Evolutionary conservation across 495 filamentous ascomycete genomes (phyloP).

Genomic region (Podospora pseudoanserina): DNA sequence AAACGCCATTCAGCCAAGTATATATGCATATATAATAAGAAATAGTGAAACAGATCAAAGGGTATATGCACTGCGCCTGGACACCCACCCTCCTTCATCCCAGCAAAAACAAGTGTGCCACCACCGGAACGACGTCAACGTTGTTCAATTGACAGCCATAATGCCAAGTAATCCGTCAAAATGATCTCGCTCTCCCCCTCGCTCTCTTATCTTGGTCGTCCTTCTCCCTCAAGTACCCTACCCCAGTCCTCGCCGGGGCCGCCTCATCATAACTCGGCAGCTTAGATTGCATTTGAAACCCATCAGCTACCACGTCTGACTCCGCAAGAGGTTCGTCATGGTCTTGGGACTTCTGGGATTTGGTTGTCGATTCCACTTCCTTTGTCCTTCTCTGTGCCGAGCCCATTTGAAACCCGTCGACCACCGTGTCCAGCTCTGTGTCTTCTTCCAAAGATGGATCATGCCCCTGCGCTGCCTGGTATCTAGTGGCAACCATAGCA

Average conservation of each 20-base stretch:
- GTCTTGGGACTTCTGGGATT: background rate
- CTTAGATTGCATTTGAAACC: slow-evolving; percentile 1
- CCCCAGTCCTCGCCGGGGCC: background rate
- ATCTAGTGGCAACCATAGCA: too few relatives aligned
- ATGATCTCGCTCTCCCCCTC: background rate
- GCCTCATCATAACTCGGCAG: background rate
- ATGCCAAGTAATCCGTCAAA: background rate
- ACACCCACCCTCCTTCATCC: background rate
- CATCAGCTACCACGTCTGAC: background rate
- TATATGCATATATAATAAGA: background rate
- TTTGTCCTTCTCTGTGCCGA: background rate
- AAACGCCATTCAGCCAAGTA: background rate
- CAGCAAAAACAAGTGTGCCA: background rate
- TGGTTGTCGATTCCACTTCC: background rate
- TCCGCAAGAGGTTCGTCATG: background rate
- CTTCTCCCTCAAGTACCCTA: background rate
- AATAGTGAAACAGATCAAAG: background rate
- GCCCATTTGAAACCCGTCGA: background rate
- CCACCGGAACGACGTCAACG: background rate
- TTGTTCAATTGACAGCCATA: background rate
- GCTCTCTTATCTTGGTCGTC: background rate
- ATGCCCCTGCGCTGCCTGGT: too few relatives aligned
- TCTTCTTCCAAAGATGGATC: too few relatives aligned
- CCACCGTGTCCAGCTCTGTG: background rate
- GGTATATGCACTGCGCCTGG: background rate